Evolutionary conservation across 148 eudicot genomes (phyloP).

Genomic region (Rhododendron griersonianum): DNA sequence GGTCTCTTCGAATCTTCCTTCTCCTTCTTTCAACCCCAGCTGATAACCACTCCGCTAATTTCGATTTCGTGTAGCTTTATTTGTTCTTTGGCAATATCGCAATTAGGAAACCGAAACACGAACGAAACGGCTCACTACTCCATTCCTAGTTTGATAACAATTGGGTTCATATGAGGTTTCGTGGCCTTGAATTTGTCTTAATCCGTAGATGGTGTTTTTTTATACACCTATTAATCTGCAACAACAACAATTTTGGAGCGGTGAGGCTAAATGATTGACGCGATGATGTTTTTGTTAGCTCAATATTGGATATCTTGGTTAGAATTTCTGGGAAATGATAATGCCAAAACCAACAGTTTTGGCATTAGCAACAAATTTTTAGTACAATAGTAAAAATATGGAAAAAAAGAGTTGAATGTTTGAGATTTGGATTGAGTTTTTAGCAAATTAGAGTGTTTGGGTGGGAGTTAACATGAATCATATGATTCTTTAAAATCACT

Average conservation of each 20-base stretch:
- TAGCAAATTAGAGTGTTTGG: no score
- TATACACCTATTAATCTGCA: background rate
- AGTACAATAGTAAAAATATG: no score
- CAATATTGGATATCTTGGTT: no score
- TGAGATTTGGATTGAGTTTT: no score
- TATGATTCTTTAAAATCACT: no score
- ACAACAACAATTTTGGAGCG: background rate
- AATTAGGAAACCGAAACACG: no score
- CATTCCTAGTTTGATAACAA: background rate
- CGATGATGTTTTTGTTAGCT: background rate
- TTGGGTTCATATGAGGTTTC: background rate
- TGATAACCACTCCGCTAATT: background rate
- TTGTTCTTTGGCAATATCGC: no score
- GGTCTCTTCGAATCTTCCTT: slow-evolving; percentile 24
- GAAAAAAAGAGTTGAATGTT: background rate
- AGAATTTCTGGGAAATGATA: no score
- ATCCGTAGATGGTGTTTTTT: background rate
- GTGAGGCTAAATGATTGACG: background rate
- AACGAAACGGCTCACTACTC: background rate
- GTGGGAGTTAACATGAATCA: no score
- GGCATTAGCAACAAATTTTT: no score
- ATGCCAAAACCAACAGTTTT: no score
- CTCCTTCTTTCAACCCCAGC: background rate
- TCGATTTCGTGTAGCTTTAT: background rate
- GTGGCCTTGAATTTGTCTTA: background rate